Base-by-base conservation (phyloP, 2,329 filamentous ascomycete species). In the Periconia macrospinosa region DNA sequence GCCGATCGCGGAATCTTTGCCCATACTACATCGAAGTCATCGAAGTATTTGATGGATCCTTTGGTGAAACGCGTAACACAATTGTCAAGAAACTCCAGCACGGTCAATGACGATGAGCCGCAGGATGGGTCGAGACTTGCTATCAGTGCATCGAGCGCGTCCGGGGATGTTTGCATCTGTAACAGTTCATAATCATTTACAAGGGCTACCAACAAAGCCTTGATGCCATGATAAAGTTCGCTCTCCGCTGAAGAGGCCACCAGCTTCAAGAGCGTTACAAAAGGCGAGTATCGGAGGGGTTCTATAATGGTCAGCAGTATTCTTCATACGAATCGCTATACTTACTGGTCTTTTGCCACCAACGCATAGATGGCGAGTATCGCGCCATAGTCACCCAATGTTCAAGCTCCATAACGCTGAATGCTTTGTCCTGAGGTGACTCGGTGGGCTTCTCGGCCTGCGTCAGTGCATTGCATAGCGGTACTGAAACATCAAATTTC, bases 401-500 rank as follows among this genome's bases (percentile, higher is more conserved):
- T 69, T 92, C 87, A 27, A 97, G 78, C 72, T 96, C 90, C 65
- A 92, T 83, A 10, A 89, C 72, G 19, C 84, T 79, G 45, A 92
- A 77, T 45, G 84, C 79, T 41, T 81, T 78, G 2, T 78, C 73
- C 15, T 80, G 76, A 14, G 81, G 73, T 13, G 64, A 56, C 9
- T 61, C 59, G 10, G 59, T 60, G 15, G 58, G 51, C 41, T 67
- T 67, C 42, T 88, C 84, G 10, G 91, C 73, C 30, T 81, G 80
- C 52, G 83, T 79, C 44, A 97, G 77, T 1, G 87, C 83, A 54
- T 86, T 83, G 8, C 88, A 86, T 15, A 99, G 80, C 18, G 89
- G 82, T 0, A 88, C 78, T 0, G 93, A 94, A 3, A 96, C 88
- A 67, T 97, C 94, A 65, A 97, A 94, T 60, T 89, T 94, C 62